Conservation (phyloP, 1,139 yeast species). For the Hemisphaericaspora xylofermentans region DNA sequence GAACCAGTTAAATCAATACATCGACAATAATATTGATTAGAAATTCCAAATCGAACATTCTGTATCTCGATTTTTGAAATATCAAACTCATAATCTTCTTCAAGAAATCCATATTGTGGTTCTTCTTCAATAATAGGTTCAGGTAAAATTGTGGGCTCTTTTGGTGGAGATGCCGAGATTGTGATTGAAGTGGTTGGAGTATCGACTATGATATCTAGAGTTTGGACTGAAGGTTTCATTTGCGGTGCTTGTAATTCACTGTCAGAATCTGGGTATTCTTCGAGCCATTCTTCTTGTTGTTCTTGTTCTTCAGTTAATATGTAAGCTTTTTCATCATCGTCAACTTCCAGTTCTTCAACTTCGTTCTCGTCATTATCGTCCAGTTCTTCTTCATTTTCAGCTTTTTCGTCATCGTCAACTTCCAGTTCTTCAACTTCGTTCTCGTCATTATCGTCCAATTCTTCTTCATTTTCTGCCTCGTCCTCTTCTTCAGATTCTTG, state of each 20-base stretch:
- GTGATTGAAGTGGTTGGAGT: constrained; percentile 7
- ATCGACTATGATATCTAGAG: constrained; percentile 12
- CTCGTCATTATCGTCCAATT: constrained; percentile 10
- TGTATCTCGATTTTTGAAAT: constrained; percentile 49
- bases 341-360: constrained; percentile 7
- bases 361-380: constrained; percentile 12
- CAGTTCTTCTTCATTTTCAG: constrained; percentile 6
- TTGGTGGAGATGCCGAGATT: background rate
- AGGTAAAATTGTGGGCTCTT: background rate
- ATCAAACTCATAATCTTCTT: constrained; percentile 65
- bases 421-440: constrained; percentile 9
- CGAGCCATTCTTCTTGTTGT: background rate
- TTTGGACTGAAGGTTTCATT: background rate
- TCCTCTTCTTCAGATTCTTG: constrained; percentile 3
- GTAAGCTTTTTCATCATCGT: constrained; percentile 13
- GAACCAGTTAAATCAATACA: constrained; percentile 52
- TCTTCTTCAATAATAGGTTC: constrained; percentile 17
- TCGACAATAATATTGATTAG: constrained; percentile 49
- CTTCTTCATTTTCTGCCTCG: constrained; percentile 7
- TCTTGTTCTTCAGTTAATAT: constrained; percentile 6
- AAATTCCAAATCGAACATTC: constrained; percentile 54
- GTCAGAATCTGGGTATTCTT: background rate
- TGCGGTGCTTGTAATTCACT: background rate
- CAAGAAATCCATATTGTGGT: constrained; percentile 63
- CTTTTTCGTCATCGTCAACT: constrained; percentile 13